Conservation (phyloP, 1,284 basidiomycete genomes). For the Sporisorium iseilematis-ciliati region DNA sequence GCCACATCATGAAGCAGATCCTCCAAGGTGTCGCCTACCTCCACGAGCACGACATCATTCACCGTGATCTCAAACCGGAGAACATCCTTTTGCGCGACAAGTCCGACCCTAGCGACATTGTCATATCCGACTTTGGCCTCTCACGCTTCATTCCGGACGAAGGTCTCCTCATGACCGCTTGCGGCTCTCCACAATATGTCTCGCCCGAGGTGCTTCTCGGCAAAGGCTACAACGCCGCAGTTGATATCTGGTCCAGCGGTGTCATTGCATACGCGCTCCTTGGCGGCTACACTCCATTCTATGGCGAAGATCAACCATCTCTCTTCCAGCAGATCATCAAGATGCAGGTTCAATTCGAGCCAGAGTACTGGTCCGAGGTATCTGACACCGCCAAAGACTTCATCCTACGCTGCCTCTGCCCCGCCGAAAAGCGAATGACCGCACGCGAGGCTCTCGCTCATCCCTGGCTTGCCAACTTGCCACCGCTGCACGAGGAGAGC, state of each 20-base stretch:
- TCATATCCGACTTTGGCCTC: slow-evolving; percentile 69
- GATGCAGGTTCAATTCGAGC: slow-evolving; percentile 65
- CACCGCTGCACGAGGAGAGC: slow-evolving; percentile 53
- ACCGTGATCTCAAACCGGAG: slow-evolving; percentile 68
- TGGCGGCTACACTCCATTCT: slow-evolving; percentile 69
- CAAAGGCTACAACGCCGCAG: slow-evolving; percentile 62
- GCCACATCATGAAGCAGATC: slow-evolving; percentile 65
- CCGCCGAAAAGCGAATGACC: slow-evolving; percentile 61
- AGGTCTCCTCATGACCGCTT: slow-evolving; percentile 66
- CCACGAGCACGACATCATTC: slow-evolving; percentile 66
- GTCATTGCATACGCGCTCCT: slow-evolving; percentile 68
- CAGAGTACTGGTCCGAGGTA: slow-evolving; percentile 65
- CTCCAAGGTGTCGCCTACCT: slow-evolving; percentile 65
- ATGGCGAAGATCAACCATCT: slow-evolving; percentile 61
- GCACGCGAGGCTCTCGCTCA: slow-evolving; percentile 63
- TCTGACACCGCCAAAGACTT: slow-evolving; percentile 66
- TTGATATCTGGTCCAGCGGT: slow-evolving; percentile 68
- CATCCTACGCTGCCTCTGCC: slow-evolving; percentile 64
- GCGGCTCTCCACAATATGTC: slow-evolving; percentile 68
- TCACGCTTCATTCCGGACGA: slow-evolving; percentile 65
- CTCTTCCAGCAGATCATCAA: slow-evolving; percentile 66
- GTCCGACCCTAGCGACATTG: slow-evolving; percentile 58
- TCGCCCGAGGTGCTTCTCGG: slow-evolving; percentile 68
- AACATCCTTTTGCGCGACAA: slow-evolving; percentile 66
- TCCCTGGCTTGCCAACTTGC: slow-evolving; percentile 64